Percentiles rank a stretch among this genome's conserved stretches.
Conservation (phyloP, 495 filamentous ascomycete genomes). For the Friedmanniomyces simplex region DNA sequence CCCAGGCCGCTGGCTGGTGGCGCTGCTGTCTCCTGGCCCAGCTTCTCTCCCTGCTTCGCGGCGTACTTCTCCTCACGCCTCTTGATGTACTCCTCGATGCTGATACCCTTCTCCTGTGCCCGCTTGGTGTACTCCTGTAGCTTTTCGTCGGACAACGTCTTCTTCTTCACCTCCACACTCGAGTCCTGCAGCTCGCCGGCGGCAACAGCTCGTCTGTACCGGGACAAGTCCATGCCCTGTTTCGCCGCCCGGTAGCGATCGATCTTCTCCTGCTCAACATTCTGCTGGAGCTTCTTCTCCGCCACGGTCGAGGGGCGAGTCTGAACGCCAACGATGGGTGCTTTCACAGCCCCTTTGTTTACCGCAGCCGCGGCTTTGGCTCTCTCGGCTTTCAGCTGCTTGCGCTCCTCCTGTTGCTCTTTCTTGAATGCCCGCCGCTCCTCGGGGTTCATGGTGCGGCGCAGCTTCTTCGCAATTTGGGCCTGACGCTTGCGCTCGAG, state of each 20-base stretch:
- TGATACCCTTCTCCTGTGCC: slow-evolving; percentile 16
- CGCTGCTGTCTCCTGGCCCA: background rate
- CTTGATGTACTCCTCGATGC: slow-evolving; percentile 11
- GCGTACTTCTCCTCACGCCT: slow-evolving; percentile 15
- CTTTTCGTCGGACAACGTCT: slow-evolving; percentile 6
- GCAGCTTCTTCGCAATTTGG: background rate
- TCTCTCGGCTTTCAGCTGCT: slow-evolving; percentile 3
- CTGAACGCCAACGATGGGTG: background rate
- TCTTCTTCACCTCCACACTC: slow-evolving; percentile 1
- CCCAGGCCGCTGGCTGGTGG: background rate
- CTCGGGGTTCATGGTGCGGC: background rate
- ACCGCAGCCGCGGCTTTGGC: background rate
- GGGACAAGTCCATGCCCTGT: background rate
- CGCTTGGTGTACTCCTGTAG: slow-evolving; percentile 6
- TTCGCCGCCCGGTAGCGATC: slow-evolving; percentile 2
- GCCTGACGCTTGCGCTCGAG: background rate
- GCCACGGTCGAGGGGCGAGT: background rate
- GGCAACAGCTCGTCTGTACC: background rate
- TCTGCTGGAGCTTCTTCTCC: background rate
- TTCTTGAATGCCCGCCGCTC: background rate
- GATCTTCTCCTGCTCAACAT: background rate
- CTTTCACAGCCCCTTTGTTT: background rate
- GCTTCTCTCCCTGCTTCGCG: slow-evolving; percentile 4
- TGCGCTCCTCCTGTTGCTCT: slow-evolving; percentile 1
- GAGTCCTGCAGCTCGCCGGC: background rate